Evolutionary conservation across 768 basidiomycete genomes (phyloP).

Genomic region (Boletus huronensis): DNA sequence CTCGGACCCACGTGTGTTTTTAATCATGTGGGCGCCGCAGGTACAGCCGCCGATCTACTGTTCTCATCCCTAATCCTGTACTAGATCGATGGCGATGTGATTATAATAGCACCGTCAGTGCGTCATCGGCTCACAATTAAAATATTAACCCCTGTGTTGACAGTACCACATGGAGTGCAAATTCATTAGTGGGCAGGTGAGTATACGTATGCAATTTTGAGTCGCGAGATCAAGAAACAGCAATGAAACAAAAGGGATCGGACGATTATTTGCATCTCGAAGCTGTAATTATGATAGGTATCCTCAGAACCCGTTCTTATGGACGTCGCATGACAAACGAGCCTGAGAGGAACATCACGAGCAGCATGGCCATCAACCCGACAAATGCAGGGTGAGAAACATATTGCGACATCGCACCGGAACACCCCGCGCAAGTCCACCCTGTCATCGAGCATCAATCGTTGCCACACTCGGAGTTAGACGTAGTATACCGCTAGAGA

Average conservation of each 20-base stretch:
- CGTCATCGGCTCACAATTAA: not conserved
- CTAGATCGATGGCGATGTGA: not conserved
- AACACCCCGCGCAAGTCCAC: constrained; percentile 19
- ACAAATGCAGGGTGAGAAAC: constrained; percentile 10
- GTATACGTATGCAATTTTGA: not conserved
- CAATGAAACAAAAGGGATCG: not conserved
- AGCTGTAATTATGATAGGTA: not conserved
- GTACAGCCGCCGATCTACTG: not conserved
- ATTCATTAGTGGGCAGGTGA: not conserved
- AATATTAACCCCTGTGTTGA: not conserved
- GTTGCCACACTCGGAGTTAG: not conserved
- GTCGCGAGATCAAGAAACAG: not conserved
- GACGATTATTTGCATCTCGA: not conserved
- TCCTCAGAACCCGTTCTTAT: not conserved
- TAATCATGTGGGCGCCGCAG: not conserved
- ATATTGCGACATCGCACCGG: constrained; percentile 18
- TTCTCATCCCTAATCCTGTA: not conserved
- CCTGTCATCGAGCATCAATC: constrained; percentile 5
- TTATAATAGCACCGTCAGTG: not conserved
- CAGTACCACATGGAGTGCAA: no score
- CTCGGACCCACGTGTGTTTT: not conserved
- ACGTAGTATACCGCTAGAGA: constrained; percentile 34
- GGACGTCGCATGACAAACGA: constrained; percentile 5
- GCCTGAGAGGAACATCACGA: constrained; percentile 21
- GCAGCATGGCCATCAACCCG: constrained; percentile 16